phyloP scores from a whole-genome alignment of 768 basidiomycete genomes.

The Kondoa malvinella region DNA sequence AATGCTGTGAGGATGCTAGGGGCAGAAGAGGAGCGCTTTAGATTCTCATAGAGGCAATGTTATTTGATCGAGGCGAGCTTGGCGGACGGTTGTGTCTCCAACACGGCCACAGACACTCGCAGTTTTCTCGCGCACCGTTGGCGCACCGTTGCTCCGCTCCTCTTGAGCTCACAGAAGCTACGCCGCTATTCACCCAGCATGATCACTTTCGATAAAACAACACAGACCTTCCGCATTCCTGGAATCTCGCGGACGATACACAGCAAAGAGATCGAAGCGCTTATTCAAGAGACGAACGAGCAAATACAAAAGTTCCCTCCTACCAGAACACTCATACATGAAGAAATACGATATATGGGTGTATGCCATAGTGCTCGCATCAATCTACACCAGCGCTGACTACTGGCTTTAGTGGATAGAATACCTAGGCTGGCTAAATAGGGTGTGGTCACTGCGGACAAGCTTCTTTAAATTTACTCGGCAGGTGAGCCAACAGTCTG shows the following conservation, averaged over 20 bases:
- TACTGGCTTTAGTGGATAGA: not conserved
- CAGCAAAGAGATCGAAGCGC: not conserved
- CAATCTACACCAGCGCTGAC: not conserved
- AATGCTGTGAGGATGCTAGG: conserved; percentile 34
- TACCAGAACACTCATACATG: not conserved
- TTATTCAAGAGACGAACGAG: not conserved
- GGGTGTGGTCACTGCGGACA: not conserved
- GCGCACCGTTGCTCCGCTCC: too few relatives aligned
- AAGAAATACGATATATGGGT: not conserved
- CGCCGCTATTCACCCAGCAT: too few relatives aligned
- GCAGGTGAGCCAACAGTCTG: not conserved
- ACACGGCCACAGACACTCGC: too few relatives aligned
- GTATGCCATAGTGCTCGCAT: not conserved
- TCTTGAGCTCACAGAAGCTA: too few relatives aligned
- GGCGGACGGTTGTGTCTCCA: too few relatives aligned
- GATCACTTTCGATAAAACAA: not conserved
- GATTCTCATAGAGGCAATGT: conserved; percentile 30
- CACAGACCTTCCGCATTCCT: not conserved
- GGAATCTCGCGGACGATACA: not conserved
- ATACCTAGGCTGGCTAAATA: not conserved
- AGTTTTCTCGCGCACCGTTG: too few relatives aligned
- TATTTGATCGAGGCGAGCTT: too few relatives aligned
- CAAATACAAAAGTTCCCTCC: not conserved
- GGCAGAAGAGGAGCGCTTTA: conserved; percentile 31
- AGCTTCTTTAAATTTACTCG: not conserved